Evolutionary conservation across 1,139 yeast species (phyloP).

Genomic region (Debaryomyces subglobosus): DNA sequence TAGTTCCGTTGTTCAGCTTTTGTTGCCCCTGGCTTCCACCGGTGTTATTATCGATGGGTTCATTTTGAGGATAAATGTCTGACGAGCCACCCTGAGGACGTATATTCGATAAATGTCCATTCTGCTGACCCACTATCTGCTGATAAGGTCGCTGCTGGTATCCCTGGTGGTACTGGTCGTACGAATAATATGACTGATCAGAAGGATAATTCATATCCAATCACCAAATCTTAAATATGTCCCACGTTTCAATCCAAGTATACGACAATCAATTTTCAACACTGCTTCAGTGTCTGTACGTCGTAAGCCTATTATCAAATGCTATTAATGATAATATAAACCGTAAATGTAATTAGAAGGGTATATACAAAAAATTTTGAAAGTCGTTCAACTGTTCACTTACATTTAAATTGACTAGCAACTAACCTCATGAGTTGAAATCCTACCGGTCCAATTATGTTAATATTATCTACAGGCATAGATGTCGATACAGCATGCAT

Average conservation of each 20-base stretch:
- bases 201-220: constrained; percentile 7
- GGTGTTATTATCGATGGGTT: neutral
- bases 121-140: neutral
- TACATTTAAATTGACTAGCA: constrained; percentile 6
- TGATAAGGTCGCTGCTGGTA: constrained; percentile 5
- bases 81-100: neutral
- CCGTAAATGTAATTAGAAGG: neutral
- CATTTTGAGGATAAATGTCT: neutral
- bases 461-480: neutral
- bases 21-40: neutral
- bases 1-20: neutral
- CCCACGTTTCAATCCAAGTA: neutral
- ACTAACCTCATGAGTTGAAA: neutral
- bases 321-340: neutral
- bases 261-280: neutral
- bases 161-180: constrained; percentile 6
- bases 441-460: neutral
- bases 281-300: neutral
- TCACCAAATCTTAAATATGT: constrained; percentile 3
- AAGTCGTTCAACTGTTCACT: constrained; percentile 2
- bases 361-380: neutral
- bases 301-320: neutral
- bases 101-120: neutral
- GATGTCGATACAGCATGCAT: neutral
- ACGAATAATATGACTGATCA: constrained; percentile 6